phyloP scores from a whole-genome alignment of 1,139 yeast species.

The Yamadazyma aaseri region DNA sequence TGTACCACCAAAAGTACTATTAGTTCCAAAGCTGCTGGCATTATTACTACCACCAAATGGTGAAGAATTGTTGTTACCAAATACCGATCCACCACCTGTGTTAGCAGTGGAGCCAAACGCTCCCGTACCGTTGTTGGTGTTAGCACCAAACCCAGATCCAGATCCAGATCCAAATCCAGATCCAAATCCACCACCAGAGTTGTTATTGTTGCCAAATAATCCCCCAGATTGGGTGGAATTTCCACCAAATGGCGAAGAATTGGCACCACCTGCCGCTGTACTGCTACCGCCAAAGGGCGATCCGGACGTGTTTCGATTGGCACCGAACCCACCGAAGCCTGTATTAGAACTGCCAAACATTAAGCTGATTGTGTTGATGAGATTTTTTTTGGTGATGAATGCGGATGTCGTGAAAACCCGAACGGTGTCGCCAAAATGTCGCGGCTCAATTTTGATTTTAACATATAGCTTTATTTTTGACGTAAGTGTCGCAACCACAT shows the following conservation, averaged over 20 bases:
- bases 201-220: slow-evolving; percentile 2
- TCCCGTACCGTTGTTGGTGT: slow-evolving; percentile 19
- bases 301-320: slow-evolving; percentile 23
- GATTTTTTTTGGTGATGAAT: slow-evolving; percentile 2
- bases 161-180: slow-evolving; percentile 9
- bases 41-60: slow-evolving; percentile 9
- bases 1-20: slow-evolving; percentile 12
- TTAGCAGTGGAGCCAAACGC: slow-evolving; percentile 35
- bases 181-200: slow-evolving; percentile 1
- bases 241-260: slow-evolving; percentile 6
- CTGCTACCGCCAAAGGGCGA: slow-evolving; percentile 27
- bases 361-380: slow-evolving; percentile 1
- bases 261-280: slow-evolving; percentile 14
- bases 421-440: not conserved
- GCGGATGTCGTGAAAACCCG: not conserved
- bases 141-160: not conserved
- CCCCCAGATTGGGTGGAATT: slow-evolving; percentile 3
- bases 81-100: slow-evolving; percentile 16
- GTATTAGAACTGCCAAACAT: slow-evolving; percentile 52
- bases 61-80: slow-evolving; percentile 21
- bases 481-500: too few species aligned
- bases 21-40: slow-evolving; percentile 23
- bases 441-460: too few species aligned
- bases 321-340: slow-evolving; percentile 67
- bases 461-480: too few species aligned